Base-by-base conservation (phyloP, 371 early-diverging fungal genomes). In the Mucor indicus region DNA sequence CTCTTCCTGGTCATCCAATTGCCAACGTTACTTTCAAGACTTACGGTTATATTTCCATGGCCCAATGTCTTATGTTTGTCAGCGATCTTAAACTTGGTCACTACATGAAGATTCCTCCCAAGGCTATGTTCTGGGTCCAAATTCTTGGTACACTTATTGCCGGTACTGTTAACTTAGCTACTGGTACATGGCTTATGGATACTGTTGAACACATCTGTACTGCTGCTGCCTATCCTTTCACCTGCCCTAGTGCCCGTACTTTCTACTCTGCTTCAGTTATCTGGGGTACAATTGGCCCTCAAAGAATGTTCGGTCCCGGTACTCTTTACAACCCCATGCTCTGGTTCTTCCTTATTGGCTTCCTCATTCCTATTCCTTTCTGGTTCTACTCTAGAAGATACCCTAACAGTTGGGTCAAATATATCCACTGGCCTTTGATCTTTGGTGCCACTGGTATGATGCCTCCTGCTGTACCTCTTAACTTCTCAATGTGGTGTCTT, bases 281-380 rank as follows among this genome's bases (percentile, higher is more conserved):
- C 36, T 90, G 82, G 87, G 86, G 89, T 32, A 72, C 80, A 8
- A 82, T 90, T 33, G 84, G 84, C 30, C 90, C 91, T 12, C 58
- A 54, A 3, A 75, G 68, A n/a, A 78, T 86, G 76, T 90, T 89
- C 53, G 88, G 84, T n/a, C 24, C 47, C 24, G 62, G 48, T 13
- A 79, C 83, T 0, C 67, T 73, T 0, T 89, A 89, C 56, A 57
- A 63, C 3, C 37, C 69, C 0, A 68, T 77, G 39, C 59, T 79
- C 17, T 86, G 69, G 53, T 72, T 82, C 50, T 85, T 87, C 69
- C 48, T 86, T 5, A 55, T 84, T 23, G 90, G 90, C 17, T 68
- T 77, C 17, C 11, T 87, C 24, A 53, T 87, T 2, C 85, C 86
- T 0, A 68, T 85, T n/a, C 77, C 81, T 1, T 80, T 80, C 68